A percentile compares a stretch with the other conserved stretches of the same genome.
Evolutionary conservation across 179 eudicot species (phyloP).

Genomic region (Patellifolia procumbens): DNA sequence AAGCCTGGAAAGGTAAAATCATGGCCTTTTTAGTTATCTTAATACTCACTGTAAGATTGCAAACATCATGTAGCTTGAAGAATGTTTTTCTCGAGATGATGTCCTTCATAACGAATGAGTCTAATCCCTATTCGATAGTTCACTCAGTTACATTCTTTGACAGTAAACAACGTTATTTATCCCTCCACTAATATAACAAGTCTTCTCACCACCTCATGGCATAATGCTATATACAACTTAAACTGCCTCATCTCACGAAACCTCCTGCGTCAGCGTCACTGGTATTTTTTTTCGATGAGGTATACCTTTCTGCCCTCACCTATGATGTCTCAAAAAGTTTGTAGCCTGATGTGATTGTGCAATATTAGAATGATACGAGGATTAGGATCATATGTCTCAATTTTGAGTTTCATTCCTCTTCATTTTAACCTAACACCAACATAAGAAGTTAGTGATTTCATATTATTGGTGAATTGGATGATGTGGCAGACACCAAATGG

Average conservation of each 20-base stretch:
- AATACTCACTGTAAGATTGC: neutral
- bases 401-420: too few relatives aligned
- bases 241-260: neutral
- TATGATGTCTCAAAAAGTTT: neutral
- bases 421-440: too few relatives aligned
- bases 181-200: neutral
- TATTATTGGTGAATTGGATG: too few relatives aligned
- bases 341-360: neutral
- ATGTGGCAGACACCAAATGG: too few relatives aligned
- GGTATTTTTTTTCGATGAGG: too few relatives aligned
- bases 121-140: neutral
- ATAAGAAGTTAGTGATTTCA: too few relatives aligned
- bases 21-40: conserved; percentile 6
- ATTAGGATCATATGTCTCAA: neutral
- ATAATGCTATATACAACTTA: neutral
- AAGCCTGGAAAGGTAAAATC: conserved; percentile 82
- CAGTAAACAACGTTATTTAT: neutral
- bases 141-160: neutral
- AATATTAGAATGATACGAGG: too few relatives aligned
- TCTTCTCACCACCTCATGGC: neutral
- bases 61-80: neutral
- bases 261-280: too few relatives aligned
- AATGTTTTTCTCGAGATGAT: neutral
- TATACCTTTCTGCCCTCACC: neutral
- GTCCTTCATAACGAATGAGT: too few relatives aligned